phyloP scores from a whole-genome alignment of 2,329 filamentous ascomycete species.

The Verticillium longisporum region DNA sequence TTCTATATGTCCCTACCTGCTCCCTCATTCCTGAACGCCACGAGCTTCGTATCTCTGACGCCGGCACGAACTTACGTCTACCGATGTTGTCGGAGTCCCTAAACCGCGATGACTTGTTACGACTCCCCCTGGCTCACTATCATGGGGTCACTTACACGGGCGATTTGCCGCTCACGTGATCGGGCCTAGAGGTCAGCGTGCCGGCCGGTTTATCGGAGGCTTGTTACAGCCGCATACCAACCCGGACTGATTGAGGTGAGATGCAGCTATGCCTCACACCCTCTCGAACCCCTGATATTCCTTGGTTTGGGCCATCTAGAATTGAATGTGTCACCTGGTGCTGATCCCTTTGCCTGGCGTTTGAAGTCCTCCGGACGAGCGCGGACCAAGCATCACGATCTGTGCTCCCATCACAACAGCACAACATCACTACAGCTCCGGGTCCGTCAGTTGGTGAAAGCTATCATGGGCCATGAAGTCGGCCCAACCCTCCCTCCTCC shows the following conservation, averaged over 20 bases:
- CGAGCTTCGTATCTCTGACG: not conserved
- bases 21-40: not conserved
- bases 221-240: not conserved
- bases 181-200: not conserved
- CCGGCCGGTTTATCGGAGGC: conserved; percentile 1
- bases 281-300: not conserved
- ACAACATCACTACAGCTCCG: not conserved
- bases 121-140: not conserved
- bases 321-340: not conserved
- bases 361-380: not conserved
- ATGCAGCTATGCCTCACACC: conserved; percentile 1
- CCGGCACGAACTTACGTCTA: conserved; percentile 3
- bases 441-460: no score
- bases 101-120: not conserved
- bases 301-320: not conserved
- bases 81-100: not conserved
- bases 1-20: conserved; percentile 9
- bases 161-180: conserved; percentile 9
- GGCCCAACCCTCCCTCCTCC: no score
- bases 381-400: not conserved
- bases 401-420: not conserved
- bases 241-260: not conserved
- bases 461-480: not conserved
- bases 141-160: conserved; percentile 5
- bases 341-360: not conserved